Conservation (phyloP, 73 alveolate genomes). For the Paramecium primaurelia region DNA sequence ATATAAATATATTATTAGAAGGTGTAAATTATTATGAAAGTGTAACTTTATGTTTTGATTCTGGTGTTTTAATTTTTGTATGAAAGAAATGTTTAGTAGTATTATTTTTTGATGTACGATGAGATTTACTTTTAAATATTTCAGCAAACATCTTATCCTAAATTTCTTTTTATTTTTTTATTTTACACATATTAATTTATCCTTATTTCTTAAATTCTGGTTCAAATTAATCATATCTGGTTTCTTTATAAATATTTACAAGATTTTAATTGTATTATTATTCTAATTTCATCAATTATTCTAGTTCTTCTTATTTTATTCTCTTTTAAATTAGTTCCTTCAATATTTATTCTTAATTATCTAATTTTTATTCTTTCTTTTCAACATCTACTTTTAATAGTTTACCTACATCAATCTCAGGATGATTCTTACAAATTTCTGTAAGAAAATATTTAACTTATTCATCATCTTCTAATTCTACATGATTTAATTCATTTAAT, state of each 20-base stretch:
- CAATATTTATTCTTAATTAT: not conserved
- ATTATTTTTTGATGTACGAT: not conserved
- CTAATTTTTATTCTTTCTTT: not conserved
- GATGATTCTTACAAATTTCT: not conserved
- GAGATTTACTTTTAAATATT: not conserved
- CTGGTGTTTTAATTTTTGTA: not conserved
- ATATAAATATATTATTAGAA: not conserved
- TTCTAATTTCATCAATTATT: not conserved
- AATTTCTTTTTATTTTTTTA: not conserved
- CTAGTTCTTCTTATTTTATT: not conserved
- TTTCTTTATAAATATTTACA: not conserved
- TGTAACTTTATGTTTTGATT: not conserved
- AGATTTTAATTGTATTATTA: not conserved
- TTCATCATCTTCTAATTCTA: not conserved
- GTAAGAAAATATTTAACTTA: not conserved
- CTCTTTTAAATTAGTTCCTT: not conserved
- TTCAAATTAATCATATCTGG: conserved; percentile 6
- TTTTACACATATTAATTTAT: not conserved
- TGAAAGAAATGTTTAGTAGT: not conserved
- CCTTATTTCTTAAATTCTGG: conserved; percentile 11
- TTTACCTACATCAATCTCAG: not conserved
- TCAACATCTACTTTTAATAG: not conserved
- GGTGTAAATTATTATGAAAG: not conserved
- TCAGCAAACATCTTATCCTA: conserved; percentile 5
- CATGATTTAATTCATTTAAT: conserved; percentile 4